Evolutionary conservation across 768 basidiomycete species (phyloP).

Genomic region (Kwoniella sp.): DNA sequence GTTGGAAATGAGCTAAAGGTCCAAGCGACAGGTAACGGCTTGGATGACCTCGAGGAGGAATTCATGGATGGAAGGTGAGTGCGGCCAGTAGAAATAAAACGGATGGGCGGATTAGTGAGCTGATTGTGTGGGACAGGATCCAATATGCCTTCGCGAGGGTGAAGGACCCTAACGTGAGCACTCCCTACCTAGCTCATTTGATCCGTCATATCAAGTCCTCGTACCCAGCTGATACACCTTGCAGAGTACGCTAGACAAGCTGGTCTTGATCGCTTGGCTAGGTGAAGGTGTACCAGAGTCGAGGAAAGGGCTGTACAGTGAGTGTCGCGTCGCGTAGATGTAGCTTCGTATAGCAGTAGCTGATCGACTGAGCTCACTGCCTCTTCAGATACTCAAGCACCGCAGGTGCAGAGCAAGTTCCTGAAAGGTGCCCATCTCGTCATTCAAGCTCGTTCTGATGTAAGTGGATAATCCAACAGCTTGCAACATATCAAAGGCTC

Average conservation of each 20-base stretch:
- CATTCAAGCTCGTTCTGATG: slow-evolving; percentile 52
- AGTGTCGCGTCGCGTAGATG: slow-evolving; percentile 7
- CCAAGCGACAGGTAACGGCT: slow-evolving; percentile 77
- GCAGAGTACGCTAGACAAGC: slow-evolving; percentile 81
- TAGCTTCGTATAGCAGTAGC: neutral
- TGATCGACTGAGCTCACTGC: too few species aligned
- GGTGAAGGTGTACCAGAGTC: slow-evolving; percentile 92
- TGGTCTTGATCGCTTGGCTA: slow-evolving; percentile 96
- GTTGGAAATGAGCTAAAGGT: slow-evolving; percentile 85
- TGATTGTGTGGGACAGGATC: slow-evolving; percentile 66
- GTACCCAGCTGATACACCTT: neutral
- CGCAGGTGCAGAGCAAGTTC: slow-evolving; percentile 71
- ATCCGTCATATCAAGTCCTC: neutral
- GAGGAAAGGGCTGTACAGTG: slow-evolving; percentile 85
- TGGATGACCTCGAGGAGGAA: slow-evolving; percentile 89
- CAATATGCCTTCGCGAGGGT: slow-evolving; percentile 91
- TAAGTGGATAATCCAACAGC: slow-evolving; percentile 15
- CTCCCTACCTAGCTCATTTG: slow-evolving; percentile 7
- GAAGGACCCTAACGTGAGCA: slow-evolving; percentile 78
- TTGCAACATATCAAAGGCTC: neutral
- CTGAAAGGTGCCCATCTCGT: slow-evolving; percentile 67
- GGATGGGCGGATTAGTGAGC: neutral
- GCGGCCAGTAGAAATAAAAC: too few species aligned
- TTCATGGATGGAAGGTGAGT: slow-evolving; percentile 87
- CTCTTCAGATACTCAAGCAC: slow-evolving; percentile 77